phyloP scores from a whole-genome alignment of 805 yeast species.

The Tetrapisispora iriomotensis region DNA sequence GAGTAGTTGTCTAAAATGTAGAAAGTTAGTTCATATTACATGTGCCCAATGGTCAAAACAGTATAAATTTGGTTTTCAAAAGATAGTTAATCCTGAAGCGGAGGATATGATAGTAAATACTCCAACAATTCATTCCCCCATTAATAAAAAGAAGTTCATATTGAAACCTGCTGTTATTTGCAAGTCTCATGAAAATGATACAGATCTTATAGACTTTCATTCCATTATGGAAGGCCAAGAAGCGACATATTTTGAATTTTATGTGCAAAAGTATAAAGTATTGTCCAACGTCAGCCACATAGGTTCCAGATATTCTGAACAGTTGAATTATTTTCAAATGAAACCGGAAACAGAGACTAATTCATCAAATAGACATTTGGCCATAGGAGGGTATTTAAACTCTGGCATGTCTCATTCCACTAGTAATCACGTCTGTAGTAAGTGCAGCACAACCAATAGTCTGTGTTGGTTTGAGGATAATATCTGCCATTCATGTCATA shows the following conservation, averaged over 20 bases:
- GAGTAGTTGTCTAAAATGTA: conserved; percentile 15
- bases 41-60: conserved; percentile 18
- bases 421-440: conserved; percentile 6
- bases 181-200: conserved; percentile 1
- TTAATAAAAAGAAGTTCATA: neutral
- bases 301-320: neutral
- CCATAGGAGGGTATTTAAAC: neutral
- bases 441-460: conserved; percentile 9
- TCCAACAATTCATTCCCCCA: too few relatives aligned
- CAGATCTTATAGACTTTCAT: neutral
- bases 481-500: conserved; percentile 16
- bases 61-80: conserved; percentile 10
- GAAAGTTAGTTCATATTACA: conserved; percentile 14
- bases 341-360: too few relatives aligned
- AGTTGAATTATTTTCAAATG: neutral
- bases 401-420: too few relatives aligned
- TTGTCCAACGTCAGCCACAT: neutral
- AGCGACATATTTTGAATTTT: neutral
- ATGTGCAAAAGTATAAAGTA: neutral
- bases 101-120: too few relatives aligned
- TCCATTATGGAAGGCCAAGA: neutral
- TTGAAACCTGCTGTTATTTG: conserved; percentile 5
- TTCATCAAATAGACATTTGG: neutral
- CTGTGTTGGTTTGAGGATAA: conserved; percentile 16
- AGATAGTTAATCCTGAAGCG: neutral